Evolutionary conservation across 768 basidiomycete species (phyloP).

Genomic region (Russula sp.): DNA sequence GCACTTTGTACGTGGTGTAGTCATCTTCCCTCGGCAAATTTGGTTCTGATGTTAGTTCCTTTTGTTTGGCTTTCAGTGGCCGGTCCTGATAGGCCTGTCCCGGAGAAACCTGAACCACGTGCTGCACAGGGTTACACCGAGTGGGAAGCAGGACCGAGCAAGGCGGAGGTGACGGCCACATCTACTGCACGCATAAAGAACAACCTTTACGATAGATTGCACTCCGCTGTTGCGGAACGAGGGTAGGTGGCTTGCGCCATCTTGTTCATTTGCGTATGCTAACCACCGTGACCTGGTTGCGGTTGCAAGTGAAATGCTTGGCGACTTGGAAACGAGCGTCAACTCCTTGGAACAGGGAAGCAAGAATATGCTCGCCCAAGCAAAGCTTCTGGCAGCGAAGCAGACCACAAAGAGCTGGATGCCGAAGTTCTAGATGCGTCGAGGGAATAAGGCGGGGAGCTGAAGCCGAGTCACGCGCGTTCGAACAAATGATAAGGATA

Average conservation of each 20-base stretch:
- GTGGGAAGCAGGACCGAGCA: constrained; percentile 22
- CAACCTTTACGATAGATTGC: constrained; percentile 36
- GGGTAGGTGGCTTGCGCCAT: constrained; percentile 44
- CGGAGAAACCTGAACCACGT: constrained; percentile 35
- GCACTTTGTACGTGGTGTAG: constrained; percentile 45
- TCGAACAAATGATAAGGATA: constrained; percentile 12
- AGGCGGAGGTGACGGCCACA: constrained; percentile 28
- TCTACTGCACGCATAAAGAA: constrained; percentile 32
- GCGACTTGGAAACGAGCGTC: constrained; percentile 59
- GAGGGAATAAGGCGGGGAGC: neutral
- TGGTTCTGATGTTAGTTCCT: neutral
- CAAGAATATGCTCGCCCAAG: constrained; percentile 63
- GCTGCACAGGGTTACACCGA: constrained; percentile 15
- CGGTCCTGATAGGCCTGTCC: constrained; percentile 60
- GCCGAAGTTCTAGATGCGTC: constrained; percentile 41
- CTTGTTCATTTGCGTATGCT: neutral
- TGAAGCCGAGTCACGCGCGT: neutral
- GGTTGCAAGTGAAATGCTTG: constrained; percentile 58
- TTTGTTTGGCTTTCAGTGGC: constrained; percentile 48
- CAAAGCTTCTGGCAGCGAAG: constrained; percentile 60
- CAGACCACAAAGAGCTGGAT: constrained; percentile 68
- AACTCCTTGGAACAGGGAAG: constrained; percentile 65
- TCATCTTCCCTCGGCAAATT: neutral
- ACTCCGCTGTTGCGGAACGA: constrained; percentile 56
- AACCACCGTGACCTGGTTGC: neutral